Evolutionary conservation across 2,329 filamentous ascomycete genomes (phyloP).

Genomic region (Cordyceps tenuipes): DNA sequence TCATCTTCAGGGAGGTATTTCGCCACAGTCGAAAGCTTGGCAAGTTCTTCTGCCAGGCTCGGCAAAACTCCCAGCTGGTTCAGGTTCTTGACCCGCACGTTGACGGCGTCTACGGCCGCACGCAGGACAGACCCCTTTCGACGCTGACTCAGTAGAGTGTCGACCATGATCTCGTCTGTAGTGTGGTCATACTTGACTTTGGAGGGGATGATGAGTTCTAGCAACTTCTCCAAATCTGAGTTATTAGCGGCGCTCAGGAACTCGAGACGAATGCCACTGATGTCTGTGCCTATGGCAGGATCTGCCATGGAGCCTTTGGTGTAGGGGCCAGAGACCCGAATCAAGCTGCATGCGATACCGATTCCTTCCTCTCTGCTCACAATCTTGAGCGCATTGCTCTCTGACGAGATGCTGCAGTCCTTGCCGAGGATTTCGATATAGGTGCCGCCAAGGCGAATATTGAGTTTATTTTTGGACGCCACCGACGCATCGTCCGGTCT

Average conservation of each 20-base stretch:
- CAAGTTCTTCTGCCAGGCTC: slow-evolving; percentile 67
- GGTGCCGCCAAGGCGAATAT: slow-evolving; percentile 68
- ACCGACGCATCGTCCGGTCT: slow-evolving; percentile 39
- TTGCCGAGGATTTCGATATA: slow-evolving; percentile 69
- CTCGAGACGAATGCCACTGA: slow-evolving; percentile 62
- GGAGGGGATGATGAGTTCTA: slow-evolving; percentile 84
- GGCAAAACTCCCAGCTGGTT: slow-evolving; percentile 60
- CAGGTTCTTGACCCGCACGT: slow-evolving; percentile 53
- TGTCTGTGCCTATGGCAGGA: slow-evolving; percentile 53
- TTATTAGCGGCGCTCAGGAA: slow-evolving; percentile 68
- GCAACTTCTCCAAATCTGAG: slow-evolving; percentile 68
- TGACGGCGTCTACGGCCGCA: slow-evolving; percentile 55
- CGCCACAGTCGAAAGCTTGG: slow-evolving; percentile 74
- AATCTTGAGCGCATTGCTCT: slow-evolving; percentile 74
- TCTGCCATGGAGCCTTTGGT: slow-evolving; percentile 42
- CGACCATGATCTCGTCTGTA: slow-evolving; percentile 89
- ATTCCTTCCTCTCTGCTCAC: slow-evolving; percentile 66
- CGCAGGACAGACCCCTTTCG: slow-evolving; percentile 78
- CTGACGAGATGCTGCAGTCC: slow-evolving; percentile 63
- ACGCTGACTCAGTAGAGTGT: slow-evolving; percentile 79
- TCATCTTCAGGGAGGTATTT: slow-evolving; percentile 97
- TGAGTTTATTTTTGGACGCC: slow-evolving; percentile 55
- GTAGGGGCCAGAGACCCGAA: slow-evolving; percentile 67
- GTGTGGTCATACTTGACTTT: slow-evolving; percentile 79
- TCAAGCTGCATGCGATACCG: slow-evolving; percentile 64